Conservation (phyloP, 139 green algal species). For the Deuterostichococcus epilithicus region DNA sequence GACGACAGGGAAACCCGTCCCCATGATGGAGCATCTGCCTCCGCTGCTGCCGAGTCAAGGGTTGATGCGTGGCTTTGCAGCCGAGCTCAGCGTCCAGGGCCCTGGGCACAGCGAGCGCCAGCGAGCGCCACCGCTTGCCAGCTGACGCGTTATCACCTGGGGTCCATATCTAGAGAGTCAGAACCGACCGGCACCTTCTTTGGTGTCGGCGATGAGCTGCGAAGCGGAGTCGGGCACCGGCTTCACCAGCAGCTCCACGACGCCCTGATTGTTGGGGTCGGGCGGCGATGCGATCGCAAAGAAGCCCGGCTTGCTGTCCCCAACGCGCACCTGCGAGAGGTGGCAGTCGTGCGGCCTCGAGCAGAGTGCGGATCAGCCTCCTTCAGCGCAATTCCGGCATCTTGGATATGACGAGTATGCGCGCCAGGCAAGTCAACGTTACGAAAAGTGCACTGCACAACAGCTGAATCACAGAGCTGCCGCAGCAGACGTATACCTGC, state of each 20-base stretch:
- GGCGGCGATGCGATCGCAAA: constrained; percentile 87
- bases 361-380: constrained; percentile 1
- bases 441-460: not conserved
- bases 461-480: not conserved
- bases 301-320: constrained; percentile 80
- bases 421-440: not conserved
- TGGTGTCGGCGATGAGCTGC: constrained; percentile 40
- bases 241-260: constrained; percentile 71
- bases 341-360: not conserved
- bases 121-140: not conserved
- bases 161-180: not conserved
- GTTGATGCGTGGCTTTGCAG: too few species aligned
- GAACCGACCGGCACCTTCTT: constrained; percentile 3
- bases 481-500: constrained; percentile 58
- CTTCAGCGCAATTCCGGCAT: not conserved
- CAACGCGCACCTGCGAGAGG: constrained; percentile 42
- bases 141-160: too few species aligned
- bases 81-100: too few species aligned
- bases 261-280: constrained; percentile 31
- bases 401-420: not conserved
- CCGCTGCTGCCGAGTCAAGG: too few species aligned
- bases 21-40: too few species aligned
- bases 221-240: constrained; percentile 48
- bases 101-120: not conserved
- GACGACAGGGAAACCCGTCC: too few species aligned